These are phyloP conservation scores for Neltuma alba DNA, from an alignment of 306 rosid species.

Conservation along the genomic window DNA sequence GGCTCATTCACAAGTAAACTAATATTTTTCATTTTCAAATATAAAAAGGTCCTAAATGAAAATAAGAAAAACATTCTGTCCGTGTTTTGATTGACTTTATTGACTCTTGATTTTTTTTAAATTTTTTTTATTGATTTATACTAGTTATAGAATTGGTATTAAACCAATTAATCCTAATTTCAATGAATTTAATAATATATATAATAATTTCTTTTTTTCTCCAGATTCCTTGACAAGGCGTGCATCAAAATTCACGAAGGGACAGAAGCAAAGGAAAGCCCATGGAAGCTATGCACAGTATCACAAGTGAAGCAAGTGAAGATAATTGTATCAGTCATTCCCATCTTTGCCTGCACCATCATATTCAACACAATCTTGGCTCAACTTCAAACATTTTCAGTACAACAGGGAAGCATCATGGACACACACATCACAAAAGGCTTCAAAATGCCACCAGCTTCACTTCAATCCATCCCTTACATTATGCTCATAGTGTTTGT, in stretches of 20 bases:
- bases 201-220: background rate
- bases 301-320: slow-evolving; percentile 69
- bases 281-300: slow-evolving; percentile 66
- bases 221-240: slow-evolving; percentile 75
- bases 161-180: background rate
- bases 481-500: slow-evolving; percentile 53
- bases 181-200: background rate
- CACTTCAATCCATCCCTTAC: slow-evolving; percentile 72
- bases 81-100: background rate
- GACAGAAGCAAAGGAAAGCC: slow-evolving; percentile 45
- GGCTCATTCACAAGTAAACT: background rate
- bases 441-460: slow-evolving; percentile 68
- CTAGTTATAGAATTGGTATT: background rate
- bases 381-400: slow-evolving; percentile 72
- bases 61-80: background rate
- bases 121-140: background rate
- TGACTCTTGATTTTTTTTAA: background rate
- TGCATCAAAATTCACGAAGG: slow-evolving; percentile 56
- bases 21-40: background rate
- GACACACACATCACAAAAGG: slow-evolving; percentile 40
- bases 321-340: slow-evolving; percentile 58
- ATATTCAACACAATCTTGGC: slow-evolving; percentile 70
- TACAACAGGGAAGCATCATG: slow-evolving; percentile 66
- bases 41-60: background rate
- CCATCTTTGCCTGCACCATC: slow-evolving; percentile 67